phyloP scores from a whole-genome alignment of 2,329 filamentous ascomycete genomes.

The Fusarium drepaniforme region DNA sequence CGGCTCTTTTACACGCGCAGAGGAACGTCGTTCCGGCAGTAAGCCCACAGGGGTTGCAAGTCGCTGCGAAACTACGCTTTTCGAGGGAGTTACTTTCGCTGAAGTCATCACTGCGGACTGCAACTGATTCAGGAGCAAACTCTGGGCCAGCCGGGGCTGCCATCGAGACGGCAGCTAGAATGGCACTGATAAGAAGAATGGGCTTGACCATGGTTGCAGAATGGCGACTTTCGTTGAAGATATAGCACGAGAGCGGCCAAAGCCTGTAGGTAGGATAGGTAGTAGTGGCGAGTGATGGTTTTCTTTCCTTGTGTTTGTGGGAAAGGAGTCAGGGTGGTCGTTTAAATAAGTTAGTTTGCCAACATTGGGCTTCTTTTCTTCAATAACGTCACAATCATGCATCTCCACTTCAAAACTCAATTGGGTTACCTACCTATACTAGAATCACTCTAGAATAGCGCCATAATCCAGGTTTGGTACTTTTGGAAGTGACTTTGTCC shows the following conservation, averaged over 20 bases:
- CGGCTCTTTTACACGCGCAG: not conserved
- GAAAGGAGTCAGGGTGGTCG: not conserved
- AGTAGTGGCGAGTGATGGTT: not conserved
- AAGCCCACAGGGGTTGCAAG: not conserved
- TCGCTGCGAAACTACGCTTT: not conserved
- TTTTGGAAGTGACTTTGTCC: not conserved
- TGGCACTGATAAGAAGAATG: not conserved
- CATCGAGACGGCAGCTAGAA: not conserved
- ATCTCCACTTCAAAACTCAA: too few species aligned
- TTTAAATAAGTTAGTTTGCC: not conserved
- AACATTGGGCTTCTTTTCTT: not conserved
- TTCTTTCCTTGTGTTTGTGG: not conserved
- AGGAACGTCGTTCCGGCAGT: not conserved
- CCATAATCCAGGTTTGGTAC: not conserved
- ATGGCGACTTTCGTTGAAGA: not conserved
- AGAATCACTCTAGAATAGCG: not conserved
- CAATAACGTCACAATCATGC: not conserved
- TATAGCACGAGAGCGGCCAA: not conserved
- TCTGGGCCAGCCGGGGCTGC: not conserved
- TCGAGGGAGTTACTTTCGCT: not conserved
- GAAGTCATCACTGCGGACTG: not conserved
- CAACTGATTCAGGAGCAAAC: not conserved
- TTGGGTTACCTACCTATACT: not conserved
- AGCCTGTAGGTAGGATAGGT: not conserved
- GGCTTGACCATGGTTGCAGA: not conserved